These are phyloP conservation scores for Metschnikowia chrysomelidarum DNA, from an alignment of 805 yeast genomes.

Conservation along the genomic window DNA sequence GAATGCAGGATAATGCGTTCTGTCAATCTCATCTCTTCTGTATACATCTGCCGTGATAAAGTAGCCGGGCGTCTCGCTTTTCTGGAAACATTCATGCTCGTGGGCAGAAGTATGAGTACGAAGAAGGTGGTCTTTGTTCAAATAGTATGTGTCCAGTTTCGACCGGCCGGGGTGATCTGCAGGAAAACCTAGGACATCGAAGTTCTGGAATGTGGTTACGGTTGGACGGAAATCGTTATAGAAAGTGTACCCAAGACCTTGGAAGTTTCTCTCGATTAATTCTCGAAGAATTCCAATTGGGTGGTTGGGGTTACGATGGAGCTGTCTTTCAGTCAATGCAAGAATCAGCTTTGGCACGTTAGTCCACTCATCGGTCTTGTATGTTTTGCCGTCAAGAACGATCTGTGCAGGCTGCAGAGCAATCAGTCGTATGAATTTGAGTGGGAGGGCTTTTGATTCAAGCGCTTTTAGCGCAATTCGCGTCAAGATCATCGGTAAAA, in stretches of 20 bases:
- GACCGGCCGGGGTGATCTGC: constrained; percentile 91
- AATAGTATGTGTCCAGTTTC: constrained; percentile 87
- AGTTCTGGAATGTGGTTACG: constrained; percentile 79
- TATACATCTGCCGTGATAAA: constrained; percentile 95
- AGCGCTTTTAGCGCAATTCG: no score
- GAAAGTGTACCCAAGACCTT: constrained; percentile 67
- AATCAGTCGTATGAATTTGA: constrained; percentile 1
- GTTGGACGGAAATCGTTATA: constrained; percentile 80
- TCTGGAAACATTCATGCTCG: constrained; percentile 79
- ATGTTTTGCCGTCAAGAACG: constrained; percentile 48
- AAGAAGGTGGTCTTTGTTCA: constrained; percentile 67
- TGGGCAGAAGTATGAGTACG: constrained; percentile 98
- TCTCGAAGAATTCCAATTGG: constrained; percentile 85
- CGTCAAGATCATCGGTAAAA: no score
- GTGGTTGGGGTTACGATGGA: constrained; percentile 73
- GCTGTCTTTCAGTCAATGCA: constrained; percentile 63
- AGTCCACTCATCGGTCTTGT: constrained; percentile 73
- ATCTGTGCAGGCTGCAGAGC: constrained; percentile 28
- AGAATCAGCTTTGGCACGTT: constrained; percentile 78
- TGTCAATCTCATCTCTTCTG: constrained; percentile 91
- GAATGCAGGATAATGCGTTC: constrained; percentile 95
- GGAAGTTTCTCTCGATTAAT: constrained; percentile 67
- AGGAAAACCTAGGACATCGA: constrained; percentile 91
- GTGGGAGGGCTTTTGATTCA: no score
- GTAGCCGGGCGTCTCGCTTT: constrained; percentile 74